These are phyloP conservation scores for Ramaria sp. DNA, from an alignment of 768 basidiomycete species.

Conservation along the genomic window DNA sequence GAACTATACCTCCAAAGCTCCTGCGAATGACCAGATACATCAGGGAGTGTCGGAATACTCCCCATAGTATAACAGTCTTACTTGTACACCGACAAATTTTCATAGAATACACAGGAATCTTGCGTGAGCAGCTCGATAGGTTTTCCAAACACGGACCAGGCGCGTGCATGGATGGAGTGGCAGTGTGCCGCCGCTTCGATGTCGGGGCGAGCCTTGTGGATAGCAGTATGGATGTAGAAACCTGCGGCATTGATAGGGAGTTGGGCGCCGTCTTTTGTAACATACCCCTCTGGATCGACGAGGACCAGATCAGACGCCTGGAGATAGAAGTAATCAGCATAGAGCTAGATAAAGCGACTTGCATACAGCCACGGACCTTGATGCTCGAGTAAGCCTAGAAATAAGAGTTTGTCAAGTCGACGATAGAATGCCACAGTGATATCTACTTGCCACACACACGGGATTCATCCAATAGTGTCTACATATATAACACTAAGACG, in stretches of 20 bases:
- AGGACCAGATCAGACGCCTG: neutral
- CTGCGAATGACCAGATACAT: neutral
- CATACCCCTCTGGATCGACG: conserved; percentile 1
- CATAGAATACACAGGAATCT: conserved; percentile 1
- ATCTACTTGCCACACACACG: neutral
- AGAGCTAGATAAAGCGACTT: neutral
- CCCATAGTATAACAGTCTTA: neutral
- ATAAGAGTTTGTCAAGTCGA: neutral
- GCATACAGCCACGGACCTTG: neutral
- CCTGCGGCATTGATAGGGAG: conserved; percentile 4
- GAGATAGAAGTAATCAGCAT: neutral
- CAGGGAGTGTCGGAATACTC: neutral
- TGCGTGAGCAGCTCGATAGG: conserved; percentile 1
- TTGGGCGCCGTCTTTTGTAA: neutral
- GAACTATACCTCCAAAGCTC: conserved; percentile 2
- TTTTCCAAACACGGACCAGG: neutral
- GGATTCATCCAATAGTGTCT: conserved; percentile 8
- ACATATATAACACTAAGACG: neutral
- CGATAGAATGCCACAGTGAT: too few species aligned
- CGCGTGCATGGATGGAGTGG: neutral
- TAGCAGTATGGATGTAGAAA: conserved; percentile 3
- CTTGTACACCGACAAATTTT: neutral
- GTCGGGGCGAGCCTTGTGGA: conserved; percentile 1
- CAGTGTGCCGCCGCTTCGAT: conserved; percentile 1
- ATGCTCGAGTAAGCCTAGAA: neutral